Evolutionary conservation across 176 grass and related monocot genomes (phyloP), one percentile per base, ranked within the genome.

Genomic region (Aegilops tauschii): DNA sequence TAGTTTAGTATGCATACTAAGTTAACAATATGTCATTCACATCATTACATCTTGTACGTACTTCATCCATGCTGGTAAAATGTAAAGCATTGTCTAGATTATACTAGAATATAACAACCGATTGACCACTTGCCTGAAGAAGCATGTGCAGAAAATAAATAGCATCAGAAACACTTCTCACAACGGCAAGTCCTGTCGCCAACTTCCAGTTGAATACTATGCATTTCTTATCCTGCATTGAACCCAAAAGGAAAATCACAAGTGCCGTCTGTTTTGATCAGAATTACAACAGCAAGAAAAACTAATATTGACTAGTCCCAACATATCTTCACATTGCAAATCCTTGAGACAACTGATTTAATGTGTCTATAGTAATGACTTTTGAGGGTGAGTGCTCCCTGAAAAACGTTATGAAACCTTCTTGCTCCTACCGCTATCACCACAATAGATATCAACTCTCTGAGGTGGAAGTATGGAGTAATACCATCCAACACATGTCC

Each of bases 61-160:
- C 14, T 45, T 39, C 20, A 4, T 52, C 70, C 69, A 9, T 25
- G 77, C 8, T 1, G n/a, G 39, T 23, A 89, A 85, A 85, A 85
- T 80, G 37, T 52, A 76, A 83, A 35, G 18, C 34, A 14, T 58
- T 73, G 40, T 74, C 20, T 79, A 52, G 32, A 89, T 10, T 14
- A 87, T 29, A 25, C 23, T 25, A 72, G 21, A 91, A 27, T 11
- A 87, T 59, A 25, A 73, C 59, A 78, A 63, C 31, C 30, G 56
- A 72, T 49, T 18, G 65, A 14, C 32, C 30, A 72, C 77, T 93
- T 89, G 95, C 96, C 92, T 98, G 96, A 92, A 98, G 96, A 89
- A 98, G 82, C 90, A 98, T 98, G 79, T 98, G 96, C 9, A 96
- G 64, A 40, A 96, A 86, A 89, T 98, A 98, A 84, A 96, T 96